These are phyloP conservation scores for Xylariaceae sp. DNA, from an alignment of 2,329 filamentous ascomycete species.

Conservation along the genomic window DNA sequence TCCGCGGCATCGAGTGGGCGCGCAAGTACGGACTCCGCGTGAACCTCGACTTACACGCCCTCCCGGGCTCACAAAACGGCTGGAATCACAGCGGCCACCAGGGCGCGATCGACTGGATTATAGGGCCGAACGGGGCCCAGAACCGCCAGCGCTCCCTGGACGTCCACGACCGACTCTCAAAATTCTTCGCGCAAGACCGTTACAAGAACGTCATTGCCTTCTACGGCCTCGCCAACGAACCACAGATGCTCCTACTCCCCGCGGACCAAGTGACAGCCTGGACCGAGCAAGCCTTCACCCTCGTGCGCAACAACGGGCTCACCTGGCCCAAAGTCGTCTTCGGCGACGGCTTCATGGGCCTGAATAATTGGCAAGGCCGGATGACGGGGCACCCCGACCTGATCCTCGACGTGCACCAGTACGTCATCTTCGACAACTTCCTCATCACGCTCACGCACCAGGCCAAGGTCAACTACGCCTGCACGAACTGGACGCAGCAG, in stretches of 20 bases:
- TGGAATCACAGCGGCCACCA: slow-evolving; percentile 93
- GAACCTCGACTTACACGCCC: slow-evolving; percentile 87
- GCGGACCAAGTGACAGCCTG: slow-evolving; percentile 65
- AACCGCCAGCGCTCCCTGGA: slow-evolving; percentile 81
- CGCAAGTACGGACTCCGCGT: slow-evolving; percentile 87
- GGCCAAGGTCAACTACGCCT: slow-evolving; percentile 81
- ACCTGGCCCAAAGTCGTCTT: slow-evolving; percentile 70
- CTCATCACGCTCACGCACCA: slow-evolving; percentile 79
- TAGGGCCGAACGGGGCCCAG: slow-evolving; percentile 73
- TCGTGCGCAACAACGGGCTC: slow-evolving; percentile 69
- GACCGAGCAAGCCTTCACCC: slow-evolving; percentile 67
- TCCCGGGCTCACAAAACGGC: slow-evolving; percentile 91
- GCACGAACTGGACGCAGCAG: slow-evolving; percentile 79
- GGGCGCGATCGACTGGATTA: slow-evolving; percentile 79
- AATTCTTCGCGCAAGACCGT: slow-evolving; percentile 88
- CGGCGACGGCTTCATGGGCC: slow-evolving; percentile 90
- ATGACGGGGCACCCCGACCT: slow-evolving; percentile 66
- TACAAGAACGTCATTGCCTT: slow-evolving; percentile 90
- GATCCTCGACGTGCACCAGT: slow-evolving; percentile 95
- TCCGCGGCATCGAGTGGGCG: slow-evolving; percentile 88
- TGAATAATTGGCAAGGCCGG: slow-evolving; percentile 83
- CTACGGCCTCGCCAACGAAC: slow-evolving; percentile 94
- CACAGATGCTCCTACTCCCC: slow-evolving; percentile 72
- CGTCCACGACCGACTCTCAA: slow-evolving; percentile 77
- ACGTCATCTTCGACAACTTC: slow-evolving; percentile 92